These are phyloP conservation scores for Phytophthora citrophthora DNA, from an alignment of 352 stramenopile species.

Conservation along the genomic window DNA sequence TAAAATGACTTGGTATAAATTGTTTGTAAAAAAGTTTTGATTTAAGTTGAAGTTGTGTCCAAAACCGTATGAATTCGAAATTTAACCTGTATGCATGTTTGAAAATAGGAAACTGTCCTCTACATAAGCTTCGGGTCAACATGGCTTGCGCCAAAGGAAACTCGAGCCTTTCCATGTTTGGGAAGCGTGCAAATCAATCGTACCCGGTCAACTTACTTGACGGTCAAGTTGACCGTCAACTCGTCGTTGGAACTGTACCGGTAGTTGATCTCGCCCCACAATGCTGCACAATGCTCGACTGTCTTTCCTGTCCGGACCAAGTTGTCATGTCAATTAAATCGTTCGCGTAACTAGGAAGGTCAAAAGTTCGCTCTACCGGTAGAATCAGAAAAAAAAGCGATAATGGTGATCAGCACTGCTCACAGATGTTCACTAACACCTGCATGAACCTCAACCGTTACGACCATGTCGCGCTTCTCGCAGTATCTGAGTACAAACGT, in stretches of 20 bases:
- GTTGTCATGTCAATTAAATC: background rate
- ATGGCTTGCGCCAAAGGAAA: background rate
- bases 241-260: background rate
- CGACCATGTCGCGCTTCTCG: background rate
- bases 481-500: background rate
- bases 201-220: constrained; percentile 1
- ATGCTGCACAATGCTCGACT: constrained; percentile 2
- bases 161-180: constrained; percentile 6
- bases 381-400: no score
- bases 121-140: background rate
- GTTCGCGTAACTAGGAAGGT: background rate
- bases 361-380: no score
- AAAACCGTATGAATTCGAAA: background rate
- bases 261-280: constrained; percentile 2
- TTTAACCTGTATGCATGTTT: background rate
- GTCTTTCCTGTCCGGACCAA: constrained; percentile 4
- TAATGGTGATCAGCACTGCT: no score
- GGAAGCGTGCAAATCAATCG: constrained; percentile 11
- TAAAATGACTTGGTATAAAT: constrained; percentile 37
- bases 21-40: background rate
- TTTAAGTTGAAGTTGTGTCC: constrained; percentile 20
- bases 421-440: background rate
- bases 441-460: constrained; percentile 2
- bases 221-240: background rate
- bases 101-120: background rate